phyloP scores from a whole-genome alignment of 2,329 filamentous ascomycete species.

The Pseudogymnoascus sp. region DNA sequence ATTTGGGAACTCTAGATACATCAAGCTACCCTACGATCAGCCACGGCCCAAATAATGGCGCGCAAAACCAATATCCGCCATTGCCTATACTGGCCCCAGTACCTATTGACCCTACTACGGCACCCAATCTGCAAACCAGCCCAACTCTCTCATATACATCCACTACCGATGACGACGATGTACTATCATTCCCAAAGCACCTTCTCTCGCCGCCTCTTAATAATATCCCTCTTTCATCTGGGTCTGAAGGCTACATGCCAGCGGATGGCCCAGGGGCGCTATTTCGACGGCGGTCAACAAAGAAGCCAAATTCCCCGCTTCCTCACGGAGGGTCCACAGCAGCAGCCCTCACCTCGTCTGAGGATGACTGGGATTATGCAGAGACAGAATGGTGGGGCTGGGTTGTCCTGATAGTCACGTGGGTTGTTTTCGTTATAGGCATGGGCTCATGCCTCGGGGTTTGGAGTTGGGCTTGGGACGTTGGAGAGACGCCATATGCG shows the following conservation, averaged over 20 bases:
- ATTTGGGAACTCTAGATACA: conserved; percentile 40
- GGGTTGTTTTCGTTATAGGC: conserved; percentile 90
- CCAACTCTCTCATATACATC: conserved; percentile 56
- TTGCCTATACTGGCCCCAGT: conserved; percentile 9
- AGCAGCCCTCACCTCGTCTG: conserved; percentile 37
- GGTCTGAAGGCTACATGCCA: conserved; percentile 56
- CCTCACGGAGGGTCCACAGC: conserved; percentile 46
- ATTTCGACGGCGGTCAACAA: conserved; percentile 25
- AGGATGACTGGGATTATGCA: conserved; percentile 72
- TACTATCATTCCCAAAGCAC: conserved; percentile 52
- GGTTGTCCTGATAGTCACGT: conserved; percentile 83
- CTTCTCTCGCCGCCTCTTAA: conserved; percentile 37
- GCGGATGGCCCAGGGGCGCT: conserved; percentile 31
- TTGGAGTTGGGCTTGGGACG: conserved; percentile 99
- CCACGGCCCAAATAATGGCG: background rate
- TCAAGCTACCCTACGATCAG: conserved; percentile 20
- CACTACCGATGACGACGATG: conserved; percentile 78
- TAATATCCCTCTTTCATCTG: conserved; percentile 40
- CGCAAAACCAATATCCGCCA: conserved; percentile 13
- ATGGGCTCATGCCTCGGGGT: conserved; percentile 94
- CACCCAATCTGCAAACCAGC: conserved; percentile 34
- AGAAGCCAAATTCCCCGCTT: conserved; percentile 48
- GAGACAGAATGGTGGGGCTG: conserved; percentile 99
- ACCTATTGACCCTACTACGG: conserved; percentile 28
- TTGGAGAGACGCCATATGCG: conserved; percentile 90